Conservation (phyloP, 768 basidiomycete species). For the Crepidotus variabilis region DNA sequence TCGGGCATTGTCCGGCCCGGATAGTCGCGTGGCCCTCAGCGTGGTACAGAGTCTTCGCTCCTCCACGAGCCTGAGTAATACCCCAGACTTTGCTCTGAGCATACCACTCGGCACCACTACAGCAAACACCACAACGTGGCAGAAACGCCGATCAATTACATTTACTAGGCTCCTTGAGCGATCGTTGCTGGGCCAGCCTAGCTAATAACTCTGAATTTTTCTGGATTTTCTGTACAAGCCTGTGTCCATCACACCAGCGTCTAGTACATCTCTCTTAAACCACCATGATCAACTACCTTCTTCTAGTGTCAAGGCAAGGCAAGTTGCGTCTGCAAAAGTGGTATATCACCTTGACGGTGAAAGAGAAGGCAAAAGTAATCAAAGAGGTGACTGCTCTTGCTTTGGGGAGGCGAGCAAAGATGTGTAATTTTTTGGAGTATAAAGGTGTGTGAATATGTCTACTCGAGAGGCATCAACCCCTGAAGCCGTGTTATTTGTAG, state of each 20-base stretch:
- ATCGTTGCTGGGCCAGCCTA: too few relatives aligned
- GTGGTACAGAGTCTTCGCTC: too few relatives aligned
- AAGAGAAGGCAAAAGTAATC: slow-evolving; percentile 85
- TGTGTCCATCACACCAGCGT: too few relatives aligned
- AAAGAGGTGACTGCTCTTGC: slow-evolving; percentile 96
- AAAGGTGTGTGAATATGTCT: slow-evolving; percentile 57
- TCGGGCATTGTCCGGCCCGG: too few relatives aligned
- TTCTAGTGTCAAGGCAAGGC: slow-evolving; percentile 93
- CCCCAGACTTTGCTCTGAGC: too few relatives aligned
- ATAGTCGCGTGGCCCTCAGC: not conserved
- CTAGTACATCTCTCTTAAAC: not conserved
- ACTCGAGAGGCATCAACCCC: not conserved
- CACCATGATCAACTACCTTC: slow-evolving; percentile 85
- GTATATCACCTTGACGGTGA: slow-evolving; percentile 82
- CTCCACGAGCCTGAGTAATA: too few relatives aligned
- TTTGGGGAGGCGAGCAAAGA: slow-evolving; percentile 78
- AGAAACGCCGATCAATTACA: too few relatives aligned
- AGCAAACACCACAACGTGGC: too few relatives aligned
- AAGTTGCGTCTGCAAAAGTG: slow-evolving; percentile 95
- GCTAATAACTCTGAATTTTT: not conserved
- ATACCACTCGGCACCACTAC: too few relatives aligned
- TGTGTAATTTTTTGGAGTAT: slow-evolving; percentile 97
- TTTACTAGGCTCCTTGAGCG: too few relatives aligned
- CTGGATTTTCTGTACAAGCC: not conserved
- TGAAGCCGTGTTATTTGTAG: slow-evolving; percentile 12